These are phyloP conservation scores for Nymphaea colorata DNA, from an alignment of 164 flowering plant species.

Conservation along the genomic window DNA sequence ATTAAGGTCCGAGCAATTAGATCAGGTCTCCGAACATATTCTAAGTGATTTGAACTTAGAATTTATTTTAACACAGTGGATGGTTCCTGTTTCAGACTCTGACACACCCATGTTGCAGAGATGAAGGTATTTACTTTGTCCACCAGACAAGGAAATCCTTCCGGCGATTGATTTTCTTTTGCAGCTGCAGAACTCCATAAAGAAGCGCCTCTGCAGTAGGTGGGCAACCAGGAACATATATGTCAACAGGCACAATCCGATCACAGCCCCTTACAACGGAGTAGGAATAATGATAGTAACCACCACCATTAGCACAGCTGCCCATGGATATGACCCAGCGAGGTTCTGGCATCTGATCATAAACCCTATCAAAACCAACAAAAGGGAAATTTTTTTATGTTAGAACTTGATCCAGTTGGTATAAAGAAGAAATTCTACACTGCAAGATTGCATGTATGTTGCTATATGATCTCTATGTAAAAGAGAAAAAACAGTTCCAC, in stretches of 20 bases:
- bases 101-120: neutral
- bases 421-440: no score
- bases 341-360: slow-evolving; percentile 99
- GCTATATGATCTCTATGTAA: no score
- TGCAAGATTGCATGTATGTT: no score
- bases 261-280: slow-evolving; percentile 97
- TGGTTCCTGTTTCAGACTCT: neutral
- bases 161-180: slow-evolving; percentile 93
- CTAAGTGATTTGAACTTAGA: neutral
- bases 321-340: slow-evolving; percentile 99
- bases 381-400: neutral
- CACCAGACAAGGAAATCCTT: slow-evolving; percentile 96
- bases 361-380: slow-evolving; percentile 50
- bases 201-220: slow-evolving; percentile 98
- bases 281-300: slow-evolving; percentile 96
- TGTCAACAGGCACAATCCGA: slow-evolving; percentile 95
- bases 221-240: slow-evolving; percentile 97
- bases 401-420: no score
- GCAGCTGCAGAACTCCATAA: slow-evolving; percentile 87
- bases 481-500: no score
- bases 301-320: slow-evolving; percentile 99
- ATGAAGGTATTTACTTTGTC: slow-evolving; percentile 42
- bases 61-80: neutral
- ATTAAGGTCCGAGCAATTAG: no score
- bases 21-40: no score